Conservation (phyloP, 495 filamentous ascomycete species). For the Sporormia fimetaria region DNA sequence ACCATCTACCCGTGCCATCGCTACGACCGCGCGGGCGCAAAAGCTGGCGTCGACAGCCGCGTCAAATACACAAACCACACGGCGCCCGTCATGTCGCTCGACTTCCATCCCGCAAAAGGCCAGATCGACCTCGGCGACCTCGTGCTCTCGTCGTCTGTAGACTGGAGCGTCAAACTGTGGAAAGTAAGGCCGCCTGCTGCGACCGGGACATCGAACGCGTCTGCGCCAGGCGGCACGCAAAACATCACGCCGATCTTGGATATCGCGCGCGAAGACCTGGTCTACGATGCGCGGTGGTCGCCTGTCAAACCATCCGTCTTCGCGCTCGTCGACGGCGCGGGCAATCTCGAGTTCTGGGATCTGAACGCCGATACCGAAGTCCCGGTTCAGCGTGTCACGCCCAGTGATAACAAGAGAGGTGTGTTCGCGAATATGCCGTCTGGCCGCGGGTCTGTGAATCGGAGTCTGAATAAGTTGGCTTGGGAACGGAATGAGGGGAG, state of each 20-base stretch:
- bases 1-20: constrained; percentile 91
- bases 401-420: constrained; percentile 47
- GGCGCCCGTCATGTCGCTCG: constrained; percentile 88
- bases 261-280: constrained; percentile 82
- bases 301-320: constrained; percentile 88
- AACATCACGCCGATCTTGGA: constrained; percentile 66
- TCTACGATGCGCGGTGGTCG: constrained; percentile 93
- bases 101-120: constrained; percentile 86
- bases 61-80: constrained; percentile 78
- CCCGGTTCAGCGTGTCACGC: constrained; percentile 63
- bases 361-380: constrained; percentile 85
- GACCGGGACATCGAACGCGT: constrained; percentile 35
- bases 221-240: constrained; percentile 33
- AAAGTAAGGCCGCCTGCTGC: constrained; percentile 71
- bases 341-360: constrained; percentile 93
- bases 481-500: constrained; percentile 89
- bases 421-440: constrained; percentile 37
- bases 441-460: constrained; percentile 45
- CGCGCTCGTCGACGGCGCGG: constrained; percentile 81
- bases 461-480: constrained; percentile 80
- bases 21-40: constrained; percentile 92
- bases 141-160: constrained; percentile 70
- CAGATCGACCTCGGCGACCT: constrained; percentile 92
- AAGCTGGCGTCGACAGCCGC: constrained; percentile 81
- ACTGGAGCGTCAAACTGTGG: constrained; percentile 98